A percentile compares a stretch with the other conserved stretches of the same genome.
These are phyloP conservation scores for Mycena leptocephala DNA, from an alignment of 768 basidiomycete genomes.

Conservation along the genomic window DNA sequence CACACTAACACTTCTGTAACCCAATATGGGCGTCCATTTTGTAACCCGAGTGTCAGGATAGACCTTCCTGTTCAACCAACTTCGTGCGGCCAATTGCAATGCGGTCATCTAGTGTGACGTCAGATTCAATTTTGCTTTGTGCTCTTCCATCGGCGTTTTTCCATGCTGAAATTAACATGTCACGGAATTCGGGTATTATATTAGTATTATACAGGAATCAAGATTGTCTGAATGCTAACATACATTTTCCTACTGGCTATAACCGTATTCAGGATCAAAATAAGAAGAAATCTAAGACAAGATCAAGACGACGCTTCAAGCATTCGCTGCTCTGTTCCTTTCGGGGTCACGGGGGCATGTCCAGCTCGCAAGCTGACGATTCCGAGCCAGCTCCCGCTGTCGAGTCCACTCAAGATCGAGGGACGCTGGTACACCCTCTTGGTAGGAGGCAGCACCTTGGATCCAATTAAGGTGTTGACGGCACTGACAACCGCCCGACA, in stretches of 20 bases:
- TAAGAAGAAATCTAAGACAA: not conserved
- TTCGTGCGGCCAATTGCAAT: no score
- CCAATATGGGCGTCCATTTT: no score
- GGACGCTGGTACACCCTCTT: constrained; percentile 40
- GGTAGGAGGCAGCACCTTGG: constrained; percentile 61
- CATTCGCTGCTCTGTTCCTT: constrained; percentile 1
- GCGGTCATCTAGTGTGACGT: no score
- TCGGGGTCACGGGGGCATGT: not conserved
- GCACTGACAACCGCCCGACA: constrained; percentile 85
- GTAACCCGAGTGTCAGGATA: no score
- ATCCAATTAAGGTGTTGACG: constrained; percentile 73
- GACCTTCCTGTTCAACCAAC: no score
- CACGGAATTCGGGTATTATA: not conserved
- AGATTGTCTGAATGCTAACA: not conserved
- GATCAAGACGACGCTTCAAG: constrained; percentile 2
- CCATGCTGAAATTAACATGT: not conserved
- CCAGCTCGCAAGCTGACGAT: constrained; percentile 10
- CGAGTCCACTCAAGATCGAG: not conserved
- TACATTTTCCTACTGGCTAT: not conserved
- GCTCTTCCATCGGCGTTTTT: not conserved
- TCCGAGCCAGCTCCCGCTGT: not conserved
- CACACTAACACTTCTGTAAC: no score
- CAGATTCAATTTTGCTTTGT: no score
- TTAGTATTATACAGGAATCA: not conserved
- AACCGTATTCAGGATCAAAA: not conserved